phyloP scores from a whole-genome alignment of 2,329 filamentous ascomycete genomes.

The Verticillium albo-atrum region DNA sequence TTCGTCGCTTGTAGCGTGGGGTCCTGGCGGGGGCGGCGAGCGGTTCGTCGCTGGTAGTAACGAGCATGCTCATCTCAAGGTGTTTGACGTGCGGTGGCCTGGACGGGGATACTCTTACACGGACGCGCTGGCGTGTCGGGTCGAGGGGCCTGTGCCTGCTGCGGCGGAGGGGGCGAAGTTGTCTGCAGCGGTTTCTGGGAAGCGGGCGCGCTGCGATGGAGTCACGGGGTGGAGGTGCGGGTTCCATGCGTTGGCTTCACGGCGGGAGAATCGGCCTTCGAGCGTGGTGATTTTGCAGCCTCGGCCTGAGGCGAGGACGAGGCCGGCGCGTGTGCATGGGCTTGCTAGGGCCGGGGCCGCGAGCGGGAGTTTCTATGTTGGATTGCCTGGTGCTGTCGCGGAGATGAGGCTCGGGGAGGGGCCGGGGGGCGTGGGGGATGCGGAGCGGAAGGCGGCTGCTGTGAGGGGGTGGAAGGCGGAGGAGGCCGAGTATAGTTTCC shows the following conservation, averaged over 20 bases:
- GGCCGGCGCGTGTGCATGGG: conserved; percentile 34
- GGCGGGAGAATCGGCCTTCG: conserved; percentile 50
- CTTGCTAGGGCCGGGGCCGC: conserved; percentile 42
- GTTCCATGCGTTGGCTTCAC: too few species aligned
- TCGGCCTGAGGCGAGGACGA: conserved; percentile 22
- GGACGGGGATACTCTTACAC: conserved; percentile 43
- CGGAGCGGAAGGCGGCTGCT: conserved; percentile 3
- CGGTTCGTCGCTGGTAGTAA: conserved; percentile 47
- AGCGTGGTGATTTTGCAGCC: conserved; percentile 36
- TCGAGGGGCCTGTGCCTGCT: neutral
- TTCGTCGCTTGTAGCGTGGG: conserved; percentile 42
- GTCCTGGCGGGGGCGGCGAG: conserved; percentile 42
- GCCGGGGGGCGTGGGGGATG: neutral
- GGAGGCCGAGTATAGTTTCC: conserved; percentile 13
- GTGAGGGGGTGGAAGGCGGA: conserved; percentile 7
- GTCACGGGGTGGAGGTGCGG: conserved; percentile 28
- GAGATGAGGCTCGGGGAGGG: conserved; percentile 27
- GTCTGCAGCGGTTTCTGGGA: neutral
- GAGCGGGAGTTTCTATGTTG: conserved; percentile 44
- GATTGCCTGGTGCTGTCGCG: conserved; percentile 41
- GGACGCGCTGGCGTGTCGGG: conserved; percentile 20
- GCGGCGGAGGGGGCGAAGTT: too few species aligned
- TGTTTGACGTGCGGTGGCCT: conserved; percentile 51
- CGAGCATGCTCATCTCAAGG: conserved; percentile 35
- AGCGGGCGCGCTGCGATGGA: conserved; percentile 27